Conservation (phyloP, 1,284 basidiomycete species). For the Cerioporus squamosus region DNA sequence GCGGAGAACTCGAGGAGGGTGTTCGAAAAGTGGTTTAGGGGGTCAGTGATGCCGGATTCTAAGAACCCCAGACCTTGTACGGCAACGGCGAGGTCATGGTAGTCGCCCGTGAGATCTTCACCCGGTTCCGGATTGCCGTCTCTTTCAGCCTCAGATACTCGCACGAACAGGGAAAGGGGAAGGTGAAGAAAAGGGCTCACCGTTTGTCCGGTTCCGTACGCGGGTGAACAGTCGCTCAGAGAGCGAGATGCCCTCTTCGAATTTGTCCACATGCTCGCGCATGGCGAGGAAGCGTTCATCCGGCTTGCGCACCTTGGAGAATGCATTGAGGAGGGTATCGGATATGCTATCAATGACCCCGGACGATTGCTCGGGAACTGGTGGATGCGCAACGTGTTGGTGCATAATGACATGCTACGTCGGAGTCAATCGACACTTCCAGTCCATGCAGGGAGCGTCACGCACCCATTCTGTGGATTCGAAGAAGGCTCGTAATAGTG, state of each 20-base stretch:
- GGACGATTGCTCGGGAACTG: conserved; percentile 75
- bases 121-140: conserved; percentile 75
- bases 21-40: conserved; percentile 94
- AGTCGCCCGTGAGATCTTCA: conserved; percentile 95
- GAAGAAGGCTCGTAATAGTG: conserved; percentile 89
- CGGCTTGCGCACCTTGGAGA: conserved; percentile 93
- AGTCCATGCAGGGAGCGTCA: conserved; percentile 4
- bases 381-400: conserved; percentile 88
- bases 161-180: conserved; percentile 34
- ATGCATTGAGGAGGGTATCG: conserved; percentile 95
- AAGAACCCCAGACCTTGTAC: conserved; percentile 97
- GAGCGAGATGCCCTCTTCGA: conserved; percentile 86
- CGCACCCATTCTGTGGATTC: conserved; percentile 98
- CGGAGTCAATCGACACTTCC: conserved; percentile 11
- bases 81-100: conserved; percentile 94
- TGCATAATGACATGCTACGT: conserved; percentile 92
- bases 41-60: conserved; percentile 97
- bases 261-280: conserved; percentile 90
- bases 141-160: conserved; percentile 78
- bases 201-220: conserved; percentile 78
- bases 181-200: conserved; percentile 59
- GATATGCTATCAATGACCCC: conserved; percentile 94
- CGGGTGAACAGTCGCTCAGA: conserved; percentile 85
- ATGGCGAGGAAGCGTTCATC: conserved; percentile 95
- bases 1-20: conserved; percentile 93